Conservation (phyloP, 257 asterid species). For the Misopates orontium region DNA sequence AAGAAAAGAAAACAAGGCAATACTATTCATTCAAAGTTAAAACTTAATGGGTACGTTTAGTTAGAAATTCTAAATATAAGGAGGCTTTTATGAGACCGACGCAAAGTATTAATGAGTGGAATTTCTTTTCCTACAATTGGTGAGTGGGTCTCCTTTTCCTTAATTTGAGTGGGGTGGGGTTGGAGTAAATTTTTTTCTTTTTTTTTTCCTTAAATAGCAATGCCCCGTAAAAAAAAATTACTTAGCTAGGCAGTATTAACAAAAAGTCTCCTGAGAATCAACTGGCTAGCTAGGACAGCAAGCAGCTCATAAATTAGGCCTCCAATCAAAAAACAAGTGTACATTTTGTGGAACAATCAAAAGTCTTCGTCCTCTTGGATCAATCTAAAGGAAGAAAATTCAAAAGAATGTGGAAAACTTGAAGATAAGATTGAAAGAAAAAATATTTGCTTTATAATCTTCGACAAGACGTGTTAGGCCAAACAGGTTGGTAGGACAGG, state of each 20-base stretch:
- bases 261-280: no score
- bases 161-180: no score
- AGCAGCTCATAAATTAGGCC: no score
- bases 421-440: conserved; percentile 20
- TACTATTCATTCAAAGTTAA: not conserved
- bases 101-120: not conserved
- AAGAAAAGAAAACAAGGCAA: not conserved
- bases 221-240: no score
- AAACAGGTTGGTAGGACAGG: conserved; percentile 9
- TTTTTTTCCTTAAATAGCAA: no score
- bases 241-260: no score
- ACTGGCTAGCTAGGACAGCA: no score
- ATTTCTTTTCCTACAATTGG: not conserved
- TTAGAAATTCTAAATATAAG: not conserved
- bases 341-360: no score
- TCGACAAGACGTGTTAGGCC: not conserved
- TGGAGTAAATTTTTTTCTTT: no score
- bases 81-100: not conserved
- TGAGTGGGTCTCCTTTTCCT: not conserved
- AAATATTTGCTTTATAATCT: not conserved
- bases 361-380: no score
- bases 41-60: not conserved
- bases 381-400: not conserved
- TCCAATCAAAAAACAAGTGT: no score
- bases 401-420: not conserved